These are phyloP conservation scores for Bauhinia variegata DNA, from an alignment of 306 rosid genomes.

Conservation along the genomic window DNA sequence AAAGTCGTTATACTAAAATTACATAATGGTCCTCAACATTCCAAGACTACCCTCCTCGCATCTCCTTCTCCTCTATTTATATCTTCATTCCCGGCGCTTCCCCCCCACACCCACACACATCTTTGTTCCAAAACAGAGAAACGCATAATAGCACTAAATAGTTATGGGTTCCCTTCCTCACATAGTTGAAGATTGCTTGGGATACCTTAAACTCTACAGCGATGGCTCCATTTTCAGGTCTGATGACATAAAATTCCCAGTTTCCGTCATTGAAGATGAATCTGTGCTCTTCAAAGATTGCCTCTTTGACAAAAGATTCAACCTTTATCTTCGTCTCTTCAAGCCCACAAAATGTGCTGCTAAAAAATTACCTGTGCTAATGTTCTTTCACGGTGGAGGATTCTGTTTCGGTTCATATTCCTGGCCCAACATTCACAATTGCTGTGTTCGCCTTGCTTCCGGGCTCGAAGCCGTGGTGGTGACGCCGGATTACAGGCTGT, in stretches of 20 bases:
- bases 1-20: constrained; percentile 21
- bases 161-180: constrained; percentile 75
- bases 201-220: constrained; percentile 76
- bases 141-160: no score
- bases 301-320: constrained; percentile 48
- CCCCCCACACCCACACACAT: background rate
- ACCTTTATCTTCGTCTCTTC: constrained; percentile 72
- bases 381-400: constrained; percentile 87
- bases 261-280: constrained; percentile 46
- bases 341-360: constrained; percentile 40
- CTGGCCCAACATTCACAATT: constrained; percentile 84
- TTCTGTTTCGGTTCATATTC: constrained; percentile 81
- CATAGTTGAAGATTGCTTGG: constrained; percentile 90
- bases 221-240: constrained; percentile 76
- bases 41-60: constrained; percentile 18
- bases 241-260: constrained; percentile 50
- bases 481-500: constrained; percentile 75
- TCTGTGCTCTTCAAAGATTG: constrained; percentile 60
- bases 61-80: background rate
- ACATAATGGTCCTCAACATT: constrained; percentile 34
- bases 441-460: constrained; percentile 65
- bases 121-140: background rate
- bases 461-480: constrained; percentile 57
- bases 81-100: background rate
- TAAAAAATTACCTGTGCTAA: constrained; percentile 48